phyloP scores from a whole-genome alignment of 2,329 filamentous ascomycete species.

The Beauveria medogensis region DNA sequence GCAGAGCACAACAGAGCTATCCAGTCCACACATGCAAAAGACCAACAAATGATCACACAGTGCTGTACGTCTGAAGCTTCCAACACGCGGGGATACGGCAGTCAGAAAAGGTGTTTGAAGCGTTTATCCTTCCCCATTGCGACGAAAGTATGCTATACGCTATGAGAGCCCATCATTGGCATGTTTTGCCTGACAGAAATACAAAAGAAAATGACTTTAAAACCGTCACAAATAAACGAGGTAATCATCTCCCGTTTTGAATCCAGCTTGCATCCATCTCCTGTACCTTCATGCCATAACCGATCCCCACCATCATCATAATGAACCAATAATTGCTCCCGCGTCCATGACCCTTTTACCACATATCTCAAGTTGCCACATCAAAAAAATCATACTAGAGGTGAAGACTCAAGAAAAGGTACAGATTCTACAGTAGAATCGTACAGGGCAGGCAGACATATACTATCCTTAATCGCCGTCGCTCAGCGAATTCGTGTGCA shows the following conservation, averaged over 20 bases:
- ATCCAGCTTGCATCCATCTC: not conserved
- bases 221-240: constrained; percentile 15
- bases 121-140: constrained; percentile 10
- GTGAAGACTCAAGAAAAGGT: not conserved
- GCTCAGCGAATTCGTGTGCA: not conserved
- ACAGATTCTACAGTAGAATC: not conserved
- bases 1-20: not conserved
- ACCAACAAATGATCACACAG: not conserved
- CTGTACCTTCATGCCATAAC: not conserved
- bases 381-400: not conserved
- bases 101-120: constrained; percentile 14
- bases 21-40: not conserved
- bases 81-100: not conserved
- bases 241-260: not conserved
- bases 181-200: constrained; percentile 12
- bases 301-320: not conserved
- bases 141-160: constrained; percentile 17
- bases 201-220: constrained; percentile 18
- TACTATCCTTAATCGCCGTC: not conserved
- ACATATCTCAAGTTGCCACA: not conserved
- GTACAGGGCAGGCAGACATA: not conserved
- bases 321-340: not conserved
- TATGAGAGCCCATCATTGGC: constrained; percentile 19
- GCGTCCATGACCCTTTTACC: not conserved
- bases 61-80: too few species aligned